Evolutionary conservation across 371 early-diverging fungal species (phyloP).

Genomic region (Mucor saturninus): DNA sequence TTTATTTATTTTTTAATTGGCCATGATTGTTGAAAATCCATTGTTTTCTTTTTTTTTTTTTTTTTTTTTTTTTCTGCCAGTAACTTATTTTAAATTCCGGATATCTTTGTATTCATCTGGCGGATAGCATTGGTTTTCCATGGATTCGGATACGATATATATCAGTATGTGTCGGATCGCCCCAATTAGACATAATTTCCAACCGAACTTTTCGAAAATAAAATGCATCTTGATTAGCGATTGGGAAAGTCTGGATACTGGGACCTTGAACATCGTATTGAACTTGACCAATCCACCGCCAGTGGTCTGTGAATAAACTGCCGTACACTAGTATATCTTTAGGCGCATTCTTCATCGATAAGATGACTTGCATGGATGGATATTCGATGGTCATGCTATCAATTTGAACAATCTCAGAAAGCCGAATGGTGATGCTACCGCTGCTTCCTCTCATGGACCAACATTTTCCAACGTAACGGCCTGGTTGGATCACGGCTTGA

Average conservation of each 20-base stretch:
- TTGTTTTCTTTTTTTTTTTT: too few relatives aligned
- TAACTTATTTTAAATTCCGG: too few relatives aligned
- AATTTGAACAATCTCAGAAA: slow-evolving; percentile 10
- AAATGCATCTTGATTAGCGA: slow-evolving; percentile 21
- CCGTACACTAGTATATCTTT: slow-evolving; percentile 8
- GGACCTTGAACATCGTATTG: slow-evolving; percentile 24
- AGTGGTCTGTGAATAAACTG: not conserved
- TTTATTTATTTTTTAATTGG: too few relatives aligned
- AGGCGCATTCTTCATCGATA: slow-evolving; percentile 12
- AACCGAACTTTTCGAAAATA: slow-evolving; percentile 14
- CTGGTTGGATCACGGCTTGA: slow-evolving; percentile 7
- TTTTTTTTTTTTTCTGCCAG: too few relatives aligned
- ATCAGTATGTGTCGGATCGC: slow-evolving; percentile 74
- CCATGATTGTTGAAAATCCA: too few relatives aligned
- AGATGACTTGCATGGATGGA: not conserved
- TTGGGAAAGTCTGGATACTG: slow-evolving; percentile 23
- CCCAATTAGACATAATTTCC: slow-evolving; percentile 74
- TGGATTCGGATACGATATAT: slow-evolving; percentile 81
- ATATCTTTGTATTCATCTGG: too few relatives aligned
- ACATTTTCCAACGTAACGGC: slow-evolving; percentile 15
- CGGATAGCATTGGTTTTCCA: slow-evolving; percentile 39
- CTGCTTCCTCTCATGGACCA: slow-evolving; percentile 19
- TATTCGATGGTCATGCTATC: slow-evolving; percentile 13
- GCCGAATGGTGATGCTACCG: slow-evolving; percentile 13
- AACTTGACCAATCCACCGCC: slow-evolving; percentile 12